A percentile compares a stretch with the other conserved stretches of the same genome.
phyloP scores from a whole-genome alignment of 2,329 filamentous ascomycete genomes.

The Chrysosporium keratinophilum region DNA sequence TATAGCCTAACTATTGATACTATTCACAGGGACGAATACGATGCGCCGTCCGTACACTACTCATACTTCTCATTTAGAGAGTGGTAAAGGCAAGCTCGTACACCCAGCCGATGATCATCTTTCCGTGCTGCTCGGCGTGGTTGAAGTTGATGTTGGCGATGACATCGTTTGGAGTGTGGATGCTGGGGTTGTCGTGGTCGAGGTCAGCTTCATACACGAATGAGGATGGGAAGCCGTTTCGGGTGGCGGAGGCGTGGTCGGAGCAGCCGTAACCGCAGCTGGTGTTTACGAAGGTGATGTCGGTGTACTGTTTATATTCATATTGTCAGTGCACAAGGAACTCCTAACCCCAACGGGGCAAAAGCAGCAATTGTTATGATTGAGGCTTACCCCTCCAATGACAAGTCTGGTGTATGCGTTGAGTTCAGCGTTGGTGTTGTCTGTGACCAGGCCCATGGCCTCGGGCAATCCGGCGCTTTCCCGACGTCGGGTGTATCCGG shows the following conservation, averaged over 20 bases:
- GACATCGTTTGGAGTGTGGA: conserved; percentile 8
- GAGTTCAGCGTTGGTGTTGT: conserved; percentile 1
- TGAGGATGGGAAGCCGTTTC: conserved; percentile 8
- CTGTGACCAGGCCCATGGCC: conserved; percentile 9
- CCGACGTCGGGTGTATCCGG: conserved; percentile 6
- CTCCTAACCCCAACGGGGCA: not conserved
- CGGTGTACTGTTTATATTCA: conserved; percentile 7
- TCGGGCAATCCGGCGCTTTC: conserved; percentile 5
- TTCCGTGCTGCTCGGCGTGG: conserved; percentile 6
- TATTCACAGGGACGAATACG: not conserved
- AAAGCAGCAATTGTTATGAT: not conserved
- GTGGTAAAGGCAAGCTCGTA: conserved; percentile 9
- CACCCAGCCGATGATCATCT: conserved; percentile 8
- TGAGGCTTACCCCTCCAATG: conserved; percentile 6
- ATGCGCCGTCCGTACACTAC: not conserved
- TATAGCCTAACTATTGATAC: too few relatives aligned
- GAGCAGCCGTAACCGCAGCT: conserved; percentile 10
- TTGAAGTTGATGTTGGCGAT: conserved; percentile 1
- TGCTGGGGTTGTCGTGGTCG: conserved; percentile 1
- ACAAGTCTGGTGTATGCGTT: conserved; percentile 5
- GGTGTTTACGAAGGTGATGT: not conserved
- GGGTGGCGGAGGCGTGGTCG: conserved; percentile 7
- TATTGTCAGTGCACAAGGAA: not conserved
- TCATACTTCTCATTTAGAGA: not conserved
- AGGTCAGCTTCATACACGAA: conserved; percentile 1